These are phyloP conservation scores for Penicillium cosmopolitanum DNA, from an alignment of 495 filamentous ascomycete genomes.

Conservation along the genomic window DNA sequence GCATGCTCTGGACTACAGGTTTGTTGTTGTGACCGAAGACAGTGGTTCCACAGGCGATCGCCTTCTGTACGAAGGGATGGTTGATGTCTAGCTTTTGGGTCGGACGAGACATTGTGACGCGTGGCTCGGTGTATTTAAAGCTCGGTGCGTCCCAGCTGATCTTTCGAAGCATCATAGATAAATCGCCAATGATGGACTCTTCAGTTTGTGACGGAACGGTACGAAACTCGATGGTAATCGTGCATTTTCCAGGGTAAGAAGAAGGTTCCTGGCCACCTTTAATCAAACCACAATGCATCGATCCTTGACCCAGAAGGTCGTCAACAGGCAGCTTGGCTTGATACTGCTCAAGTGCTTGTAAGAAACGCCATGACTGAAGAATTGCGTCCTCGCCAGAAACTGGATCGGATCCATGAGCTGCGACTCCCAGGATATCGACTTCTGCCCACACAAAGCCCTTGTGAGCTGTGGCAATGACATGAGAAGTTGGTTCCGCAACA, in stretches of 20 bases:
- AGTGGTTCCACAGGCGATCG: constrained; percentile 22
- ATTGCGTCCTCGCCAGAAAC: constrained; percentile 48
- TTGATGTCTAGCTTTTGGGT: constrained; percentile 34
- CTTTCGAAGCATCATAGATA: constrained; percentile 19
- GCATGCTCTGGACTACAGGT: constrained; percentile 23
- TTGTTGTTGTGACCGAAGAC: constrained; percentile 15
- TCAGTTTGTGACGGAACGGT: constrained; percentile 43
- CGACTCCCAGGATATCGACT: constrained; percentile 46
- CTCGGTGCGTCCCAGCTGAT: constrained; percentile 25
- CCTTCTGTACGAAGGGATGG: constrained; percentile 39
- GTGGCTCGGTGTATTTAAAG: constrained; percentile 35
- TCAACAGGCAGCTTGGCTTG: constrained; percentile 34
- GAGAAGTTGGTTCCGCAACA: constrained; percentile 45
- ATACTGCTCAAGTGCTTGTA: constrained; percentile 44
- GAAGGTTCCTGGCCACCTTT: constrained; percentile 51
- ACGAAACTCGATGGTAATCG: constrained; percentile 47
- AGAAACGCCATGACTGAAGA: constrained; percentile 45
- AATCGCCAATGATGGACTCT: constrained; percentile 36
- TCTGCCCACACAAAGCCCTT: constrained; percentile 55
- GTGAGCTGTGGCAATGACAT: constrained; percentile 41
- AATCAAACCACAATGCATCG: constrained; percentile 49
- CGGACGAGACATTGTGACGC: constrained; percentile 38
- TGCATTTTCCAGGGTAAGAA: constrained; percentile 49
- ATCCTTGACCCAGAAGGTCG: constrained; percentile 38
- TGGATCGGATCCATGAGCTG: constrained; percentile 51